Base-by-base conservation (phyloP, 148 eudicot species). In the Chenopodium album region DNA sequence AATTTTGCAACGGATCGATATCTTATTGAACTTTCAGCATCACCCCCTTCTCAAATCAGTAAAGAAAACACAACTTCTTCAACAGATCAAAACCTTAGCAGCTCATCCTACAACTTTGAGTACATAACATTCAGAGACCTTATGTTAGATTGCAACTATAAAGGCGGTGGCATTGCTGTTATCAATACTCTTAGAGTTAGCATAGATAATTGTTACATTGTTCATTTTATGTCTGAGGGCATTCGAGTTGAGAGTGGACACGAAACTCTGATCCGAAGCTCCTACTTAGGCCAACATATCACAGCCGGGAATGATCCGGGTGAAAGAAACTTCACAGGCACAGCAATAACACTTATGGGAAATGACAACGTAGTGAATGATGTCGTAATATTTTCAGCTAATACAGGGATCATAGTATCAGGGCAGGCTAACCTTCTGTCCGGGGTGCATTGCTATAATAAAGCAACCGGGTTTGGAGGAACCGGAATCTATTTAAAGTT, bases 401-500 rank as follows among this genome's bases (percentile, higher is more conserved):
- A 82, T 13, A 88, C 81, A 2, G 98, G 98, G 1, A 86, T 96
- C 4, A 31, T 91, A 63, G 52, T 96, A 2, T 80, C 89, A 1
- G 99, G 99, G 1, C 95, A 90, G 46, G 99, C 98, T 16, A 96
- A 96, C 71, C 72, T 84, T 2, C 54, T 96, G 3, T 85, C 95
- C 3, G 99, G 97, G 9, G 94, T 96, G 9, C 99, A 96, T 87
- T 94, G 97, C 56, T 95, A 95, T 77, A 94, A 95, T 80, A 95
- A 95, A 83, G 99, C 99, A 4, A 85, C 91, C 0, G 91, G 89
- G 0, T 92, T 93, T 68, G 98, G 97, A 16, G 99, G 99, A 5
- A 86, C 89, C 7, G 99, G 99, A 7, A 89, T 95, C 23, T 90
- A 91, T 64, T 69, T 95, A 41, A 90, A 87, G 76, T 59, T 92